phyloP scores from a whole-genome alignment of 2,329 filamentous ascomycete species.

The Fusarium chlamydosporum region DNA sequence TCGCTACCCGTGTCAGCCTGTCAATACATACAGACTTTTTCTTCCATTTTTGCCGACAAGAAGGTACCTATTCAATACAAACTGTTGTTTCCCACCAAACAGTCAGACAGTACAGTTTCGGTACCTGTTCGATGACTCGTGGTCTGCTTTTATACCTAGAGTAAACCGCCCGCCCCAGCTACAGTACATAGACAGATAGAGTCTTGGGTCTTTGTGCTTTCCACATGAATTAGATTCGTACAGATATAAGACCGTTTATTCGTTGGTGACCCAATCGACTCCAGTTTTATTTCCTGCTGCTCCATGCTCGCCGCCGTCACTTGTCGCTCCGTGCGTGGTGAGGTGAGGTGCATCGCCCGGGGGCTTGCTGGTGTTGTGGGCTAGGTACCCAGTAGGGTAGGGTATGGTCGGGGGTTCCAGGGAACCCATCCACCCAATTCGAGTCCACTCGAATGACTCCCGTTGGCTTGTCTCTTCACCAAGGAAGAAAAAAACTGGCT shows the following conservation, averaged over 20 bases:
- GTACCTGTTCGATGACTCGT: neutral
- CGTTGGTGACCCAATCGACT: conserved; percentile 24
- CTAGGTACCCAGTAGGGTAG: conserved; percentile 4
- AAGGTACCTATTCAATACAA: conserved; percentile 17
- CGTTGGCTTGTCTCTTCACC: conserved; percentile 15
- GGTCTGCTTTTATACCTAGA: conserved; percentile 11
- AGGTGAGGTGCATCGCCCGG: conserved; percentile 44
- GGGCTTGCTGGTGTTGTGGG: conserved; percentile 15
- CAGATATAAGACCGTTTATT: conserved; percentile 19
- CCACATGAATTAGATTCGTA: conserved; percentile 17
- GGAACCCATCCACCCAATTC: conserved; percentile 27
- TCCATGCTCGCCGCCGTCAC: conserved; percentile 46
- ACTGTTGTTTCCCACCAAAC: neutral
- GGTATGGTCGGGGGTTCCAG: conserved; percentile 5
- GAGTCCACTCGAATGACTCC: conserved; percentile 25
- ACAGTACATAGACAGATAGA: too few relatives aligned
- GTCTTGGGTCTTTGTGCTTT: conserved; percentile 3
- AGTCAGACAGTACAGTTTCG: conserved; percentile 1
- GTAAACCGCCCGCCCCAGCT: conserved; percentile 16
- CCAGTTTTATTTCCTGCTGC: conserved; percentile 33
- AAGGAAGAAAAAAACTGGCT: conserved; percentile 21
- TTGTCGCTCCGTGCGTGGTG: conserved; percentile 39
- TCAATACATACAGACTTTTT: conserved; percentile 15
- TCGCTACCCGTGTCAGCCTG: conserved; percentile 26
- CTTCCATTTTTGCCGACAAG: neutral